Conservation (phyloP, 495 filamentous ascomycete species). For the Clohesyomyces aquaticus region DNA sequence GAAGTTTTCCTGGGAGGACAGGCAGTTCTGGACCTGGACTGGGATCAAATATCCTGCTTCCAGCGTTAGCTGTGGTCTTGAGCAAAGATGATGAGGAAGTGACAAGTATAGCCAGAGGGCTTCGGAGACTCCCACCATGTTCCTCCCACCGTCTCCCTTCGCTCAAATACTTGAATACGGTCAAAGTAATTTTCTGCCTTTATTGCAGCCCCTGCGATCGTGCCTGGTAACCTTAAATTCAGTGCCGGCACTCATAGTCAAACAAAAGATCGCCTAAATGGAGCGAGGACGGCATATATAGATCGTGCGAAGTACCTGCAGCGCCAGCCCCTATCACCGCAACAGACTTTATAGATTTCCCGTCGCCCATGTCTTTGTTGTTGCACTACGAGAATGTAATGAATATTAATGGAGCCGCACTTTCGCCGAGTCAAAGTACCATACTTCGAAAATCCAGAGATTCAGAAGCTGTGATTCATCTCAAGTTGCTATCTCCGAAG, state of each 20-base stretch:
- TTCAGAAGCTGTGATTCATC: too few species aligned
- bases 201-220: conserved; percentile 52
- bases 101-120: not conserved
- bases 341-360: conserved; percentile 53
- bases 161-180: conserved; percentile 55
- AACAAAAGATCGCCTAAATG: too few species aligned
- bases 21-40: conserved; percentile 42
- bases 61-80: too few species aligned
- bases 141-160: conserved; percentile 52
- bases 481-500: too few species aligned
- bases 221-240: conserved; percentile 43
- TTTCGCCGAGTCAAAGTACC: too few species aligned
- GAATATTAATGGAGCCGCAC: conserved; percentile 3
- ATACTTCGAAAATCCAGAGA: too few species aligned
- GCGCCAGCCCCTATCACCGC: conserved; percentile 59
- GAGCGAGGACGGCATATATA: too few species aligned
- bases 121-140: conserved; percentile 55
- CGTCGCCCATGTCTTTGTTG: too few species aligned
- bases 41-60: conserved; percentile 57
- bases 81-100: not conserved
- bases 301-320: too few species aligned
- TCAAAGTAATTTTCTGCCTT: conserved; percentile 56
- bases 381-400: conserved; percentile 1
- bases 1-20: conserved; percentile 49
- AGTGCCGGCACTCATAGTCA: not conserved